These are phyloP conservation scores for Leccinum fibrillosum DNA, from an alignment of 768 basidiomycete genomes.

Conservation along the genomic window DNA sequence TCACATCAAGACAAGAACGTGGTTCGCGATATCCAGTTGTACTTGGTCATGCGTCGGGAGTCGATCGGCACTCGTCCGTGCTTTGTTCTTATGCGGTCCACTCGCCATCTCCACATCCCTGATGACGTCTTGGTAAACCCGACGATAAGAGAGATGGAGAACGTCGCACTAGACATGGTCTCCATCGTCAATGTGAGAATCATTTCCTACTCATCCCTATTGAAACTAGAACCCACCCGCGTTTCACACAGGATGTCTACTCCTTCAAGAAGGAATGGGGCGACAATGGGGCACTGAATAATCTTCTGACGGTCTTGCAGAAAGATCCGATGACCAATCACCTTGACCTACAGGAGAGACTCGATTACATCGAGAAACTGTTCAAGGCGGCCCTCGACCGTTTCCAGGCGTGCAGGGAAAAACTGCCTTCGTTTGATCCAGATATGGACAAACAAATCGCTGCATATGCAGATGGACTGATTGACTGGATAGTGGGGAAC, in stretches of 20 bases:
- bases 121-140: constrained; percentile 21
- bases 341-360: constrained; percentile 23
- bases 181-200: constrained; percentile 24
- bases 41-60: constrained; percentile 29
- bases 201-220: too few relatives aligned
- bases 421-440: constrained; percentile 15
- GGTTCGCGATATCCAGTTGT: constrained; percentile 21
- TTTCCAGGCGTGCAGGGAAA: constrained; percentile 20
- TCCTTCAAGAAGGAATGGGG: constrained; percentile 30
- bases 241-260: constrained; percentile 21
- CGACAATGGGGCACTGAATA: constrained; percentile 29
- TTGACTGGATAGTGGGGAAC: constrained; percentile 26
- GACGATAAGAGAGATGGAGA: constrained; percentile 26
- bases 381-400: constrained; percentile 21
- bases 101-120: constrained; percentile 24
- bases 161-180: constrained; percentile 25
- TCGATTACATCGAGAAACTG: constrained; percentile 18
- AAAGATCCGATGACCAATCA: constrained; percentile 23
- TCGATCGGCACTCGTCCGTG: constrained; percentile 29
- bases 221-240: neutral
- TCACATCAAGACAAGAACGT: constrained; percentile 9
- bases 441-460: constrained; percentile 18
- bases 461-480: constrained; percentile 24
- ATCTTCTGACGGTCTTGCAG: constrained; percentile 26
- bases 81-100: constrained; percentile 28